Base-by-base conservation (phyloP, 352 stramenopile species). In the Phytophthora constricta region DNA sequence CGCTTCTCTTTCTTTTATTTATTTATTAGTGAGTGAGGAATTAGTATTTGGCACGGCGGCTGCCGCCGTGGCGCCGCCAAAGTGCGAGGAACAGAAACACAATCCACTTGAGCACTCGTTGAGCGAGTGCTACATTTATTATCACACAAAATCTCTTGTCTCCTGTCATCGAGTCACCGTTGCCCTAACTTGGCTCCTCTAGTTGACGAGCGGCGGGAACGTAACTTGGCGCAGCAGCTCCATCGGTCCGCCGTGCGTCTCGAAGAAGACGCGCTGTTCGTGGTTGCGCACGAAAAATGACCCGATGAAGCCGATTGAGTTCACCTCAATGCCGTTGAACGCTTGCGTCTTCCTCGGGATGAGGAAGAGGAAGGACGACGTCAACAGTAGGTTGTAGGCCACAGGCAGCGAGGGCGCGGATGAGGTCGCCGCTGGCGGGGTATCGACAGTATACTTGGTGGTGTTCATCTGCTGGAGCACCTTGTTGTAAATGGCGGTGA, bases 251-350 rank as follows among this genome's bases (percentile, higher is more conserved):
- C 61, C 72, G 34, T 82, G 60, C n/a, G 65, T 52, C 46, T 83
- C 39, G 49, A 93, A 82, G 55, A 84, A 76, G 43, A 68, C 73
- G 52, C 80, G 72, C 66, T 93, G 87, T 27, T 84, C 76, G 17
- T 83, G 60, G 54, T 81, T 83, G 53, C 78, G 80, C 45, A 89
- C 82, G 57, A 92, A 91, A 61, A 92, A 93, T 13, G 83, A 93
- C 4, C 87, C 87, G 37, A 89, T 89, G 58, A 93, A 93, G 62
- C 85, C 87, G 52, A 95, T 93, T 11, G 83, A 91, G 66, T 95
- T 93, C 45, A 95, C 85, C 65, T 95, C 87, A 53, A 95, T 92
- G 66, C 79, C 79, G 3, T 84, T 72, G 39, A 80, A 80, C 20
- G 72, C 49, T 31, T 86, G 79, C 5, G 58, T 64, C 54, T 79